Evolutionary conservation across 2,329 filamentous ascomycete genomes (phyloP), one percentile per base, ranked within the genome.

Genomic region (Cladosporium sp.): DNA sequence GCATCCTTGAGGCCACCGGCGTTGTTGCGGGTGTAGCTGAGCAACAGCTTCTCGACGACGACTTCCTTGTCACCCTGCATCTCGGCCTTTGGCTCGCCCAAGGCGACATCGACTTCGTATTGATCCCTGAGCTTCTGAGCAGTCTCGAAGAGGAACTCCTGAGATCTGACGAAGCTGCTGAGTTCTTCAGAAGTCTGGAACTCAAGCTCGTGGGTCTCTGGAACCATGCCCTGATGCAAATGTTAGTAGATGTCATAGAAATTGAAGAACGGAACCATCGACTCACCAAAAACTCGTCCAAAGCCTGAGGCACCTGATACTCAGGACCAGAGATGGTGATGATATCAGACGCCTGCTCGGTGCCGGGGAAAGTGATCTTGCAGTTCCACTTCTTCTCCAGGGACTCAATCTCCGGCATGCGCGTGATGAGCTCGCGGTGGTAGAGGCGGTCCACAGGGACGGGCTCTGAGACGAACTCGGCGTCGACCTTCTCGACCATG

Each of bases 301-400:
- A 90, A 61, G 92, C 95, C 67, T 95, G 88, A 56, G 93, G 92
- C 30, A 99, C 92, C 77, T 97, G 93, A 80, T 95, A 99, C 73
- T 97, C 92, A 43, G 93, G 93, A 4, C 93, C 93, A 55, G 90
- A 96, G 52, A 99, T 90, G 15, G 87, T 95, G 47, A 99, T 90
- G 64, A 95, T 87, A 64, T 99, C 93, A 67, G 92, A 97, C 18
- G 93, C 93, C 71, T 95, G 88, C 69, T 99, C 93, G 8, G 93
- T 97, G 72, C 91, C 96, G 7, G 93, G 93, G 67, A 99, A 99
- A 60, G 90, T 88, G 65, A 99, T 95, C 76, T 97, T 97, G 84
- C 93, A 99, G 70, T 97, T 97, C 86, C 91, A 97, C 73, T 96
- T 96, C 78, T 95, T 95, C 75, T 99, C 93, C 45, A 99, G 79